phyloP scores from a whole-genome alignment of 1,139 yeast genomes.

The Barnettozyma hawaiiensis region DNA sequence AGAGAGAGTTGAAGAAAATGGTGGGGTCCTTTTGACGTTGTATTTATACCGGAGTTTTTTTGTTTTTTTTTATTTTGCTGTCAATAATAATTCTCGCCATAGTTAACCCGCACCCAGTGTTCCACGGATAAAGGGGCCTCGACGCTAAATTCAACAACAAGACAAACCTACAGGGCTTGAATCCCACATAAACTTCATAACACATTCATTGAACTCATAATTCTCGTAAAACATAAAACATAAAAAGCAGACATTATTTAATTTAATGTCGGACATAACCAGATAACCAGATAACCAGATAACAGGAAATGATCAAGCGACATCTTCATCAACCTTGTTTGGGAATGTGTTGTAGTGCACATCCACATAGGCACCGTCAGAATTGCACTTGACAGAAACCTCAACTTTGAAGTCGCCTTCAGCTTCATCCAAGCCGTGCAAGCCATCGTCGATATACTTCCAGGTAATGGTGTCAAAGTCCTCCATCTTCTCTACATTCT shows the following conservation, averaged over 20 bases:
- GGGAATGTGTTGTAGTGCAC: slow-evolving; percentile 48
- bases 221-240: background rate
- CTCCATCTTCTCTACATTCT: slow-evolving; percentile 45
- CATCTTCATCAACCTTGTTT: slow-evolving; percentile 2
- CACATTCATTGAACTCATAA: slow-evolving; percentile 1
- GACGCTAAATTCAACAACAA: too few species aligned
- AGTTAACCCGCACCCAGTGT: background rate
- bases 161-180: background rate
- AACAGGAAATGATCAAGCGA: slow-evolving; percentile 10
- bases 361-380: slow-evolving; percentile 55
- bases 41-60: background rate
- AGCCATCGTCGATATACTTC: slow-evolving; percentile 48
- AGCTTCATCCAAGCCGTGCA: slow-evolving; percentile 42
- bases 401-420: slow-evolving; percentile 46
- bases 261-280: too few species aligned
- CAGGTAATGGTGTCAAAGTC: slow-evolving; percentile 43
- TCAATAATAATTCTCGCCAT: too few species aligned
- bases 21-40: background rate
- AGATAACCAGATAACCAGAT: too few species aligned
- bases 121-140: background rate
- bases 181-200: background rate
- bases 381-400: slow-evolving; percentile 52
- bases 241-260: too few species aligned
- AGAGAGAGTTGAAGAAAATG: slow-evolving; percentile 6
- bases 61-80: background rate